Percentiles rank a stretch among this genome's conserved stretches.
Conservation (phyloP, 495 filamentous ascomycete species). For the Physcia stellaris region DNA sequence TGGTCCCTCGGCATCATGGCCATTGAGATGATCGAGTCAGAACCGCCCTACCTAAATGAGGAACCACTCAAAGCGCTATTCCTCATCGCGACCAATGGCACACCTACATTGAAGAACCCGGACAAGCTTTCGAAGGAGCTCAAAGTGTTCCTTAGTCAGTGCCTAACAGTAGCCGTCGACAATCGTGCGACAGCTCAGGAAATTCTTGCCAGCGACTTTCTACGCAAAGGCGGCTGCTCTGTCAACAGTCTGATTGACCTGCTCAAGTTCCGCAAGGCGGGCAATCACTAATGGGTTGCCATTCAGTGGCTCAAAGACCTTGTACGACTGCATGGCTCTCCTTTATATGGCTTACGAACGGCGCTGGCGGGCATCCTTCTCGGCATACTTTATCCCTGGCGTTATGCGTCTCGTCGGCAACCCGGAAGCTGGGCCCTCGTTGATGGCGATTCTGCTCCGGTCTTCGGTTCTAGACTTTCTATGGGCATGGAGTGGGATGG, state of each 20-base stretch:
- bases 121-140: constrained; percentile 94
- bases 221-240: constrained; percentile 54
- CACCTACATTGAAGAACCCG: constrained; percentile 90
- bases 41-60: constrained; percentile 95
- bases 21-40: constrained; percentile 99
- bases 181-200: constrained; percentile 84
- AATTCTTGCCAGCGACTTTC: constrained; percentile 69
- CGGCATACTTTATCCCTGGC: too few species aligned
- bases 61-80: constrained; percentile 95
- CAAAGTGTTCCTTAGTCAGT: constrained; percentile 89
- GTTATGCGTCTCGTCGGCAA: too few species aligned
- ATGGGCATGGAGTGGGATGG: too few species aligned
- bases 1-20: constrained; percentile 99
- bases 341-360: too few species aligned
- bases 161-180: constrained; percentile 91
- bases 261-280: constrained; percentile 49
- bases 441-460: too few species aligned
- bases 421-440: too few species aligned
- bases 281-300: too few species aligned
- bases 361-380: too few species aligned
- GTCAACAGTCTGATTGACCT: constrained; percentile 71
- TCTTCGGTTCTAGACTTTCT: too few species aligned
- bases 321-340: too few species aligned
- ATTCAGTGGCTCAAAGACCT: too few species aligned
- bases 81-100: constrained; percentile 94